Evolutionary conservation across 2,329 filamentous ascomycete genomes (phyloP).

Genomic region (Apiospora hydei): DNA sequence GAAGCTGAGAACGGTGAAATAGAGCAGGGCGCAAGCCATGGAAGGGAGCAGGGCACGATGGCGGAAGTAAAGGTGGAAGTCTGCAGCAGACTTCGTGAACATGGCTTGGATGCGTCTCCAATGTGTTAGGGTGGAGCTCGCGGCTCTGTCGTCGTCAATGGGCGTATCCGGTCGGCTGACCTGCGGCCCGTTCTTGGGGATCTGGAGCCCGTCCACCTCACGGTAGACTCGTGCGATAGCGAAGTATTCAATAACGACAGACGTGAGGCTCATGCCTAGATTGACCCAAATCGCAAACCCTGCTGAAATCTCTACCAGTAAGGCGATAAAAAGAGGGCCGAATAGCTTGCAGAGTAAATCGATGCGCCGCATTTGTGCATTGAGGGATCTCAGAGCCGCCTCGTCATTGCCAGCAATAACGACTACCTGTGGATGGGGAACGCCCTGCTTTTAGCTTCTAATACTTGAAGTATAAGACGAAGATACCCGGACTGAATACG

Average conservation of each 20-base stretch:
- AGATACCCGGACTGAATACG: conserved; percentile 7
- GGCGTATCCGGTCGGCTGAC: neutral
- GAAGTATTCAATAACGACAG: conserved; percentile 41
- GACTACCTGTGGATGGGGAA: conserved; percentile 45
- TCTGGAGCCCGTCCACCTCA: conserved; percentile 31
- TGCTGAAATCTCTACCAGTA: conserved; percentile 55
- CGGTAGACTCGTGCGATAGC: conserved; percentile 36
- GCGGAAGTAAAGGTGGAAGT: conserved; percentile 51
- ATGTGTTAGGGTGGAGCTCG: neutral
- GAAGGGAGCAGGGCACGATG: conserved; percentile 68
- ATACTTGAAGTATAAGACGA: neutral
- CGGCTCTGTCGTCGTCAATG: neutral
- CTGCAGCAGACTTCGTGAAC: neutral
- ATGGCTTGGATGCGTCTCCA: neutral
- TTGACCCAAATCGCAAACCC: conserved; percentile 54
- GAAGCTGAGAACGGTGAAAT: conserved; percentile 67
- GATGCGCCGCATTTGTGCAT: conserved; percentile 64
- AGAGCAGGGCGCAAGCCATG: conserved; percentile 64
- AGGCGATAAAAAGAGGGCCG: conserved; percentile 58
- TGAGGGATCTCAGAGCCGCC: conserved; percentile 45
- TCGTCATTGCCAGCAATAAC: conserved; percentile 54
- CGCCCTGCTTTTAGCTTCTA: neutral
- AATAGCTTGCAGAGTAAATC: conserved; percentile 65
- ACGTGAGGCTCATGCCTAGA: conserved; percentile 54
- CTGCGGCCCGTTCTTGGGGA: neutral